Evolutionary conservation across 495 filamentous ascomycete genomes (phyloP).

Genomic region (Extremus antarcticus): DNA sequence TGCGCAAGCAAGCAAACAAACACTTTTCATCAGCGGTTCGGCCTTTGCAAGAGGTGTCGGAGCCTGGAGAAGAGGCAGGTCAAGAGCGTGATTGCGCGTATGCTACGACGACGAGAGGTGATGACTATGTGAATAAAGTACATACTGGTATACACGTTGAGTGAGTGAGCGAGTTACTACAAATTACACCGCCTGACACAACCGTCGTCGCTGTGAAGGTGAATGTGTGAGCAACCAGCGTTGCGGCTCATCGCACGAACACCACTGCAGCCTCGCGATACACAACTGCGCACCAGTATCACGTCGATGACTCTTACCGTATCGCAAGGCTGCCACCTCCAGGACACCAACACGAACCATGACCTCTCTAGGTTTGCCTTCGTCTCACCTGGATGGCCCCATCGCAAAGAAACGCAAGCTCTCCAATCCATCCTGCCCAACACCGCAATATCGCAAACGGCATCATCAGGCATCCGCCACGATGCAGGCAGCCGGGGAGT

Average conservation of each 20-base stretch:
- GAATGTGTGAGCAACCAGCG: too few species aligned
- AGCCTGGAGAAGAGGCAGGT: slow-evolving; percentile 8
- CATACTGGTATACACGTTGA: too few species aligned
- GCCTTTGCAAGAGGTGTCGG: slow-evolving; percentile 1
- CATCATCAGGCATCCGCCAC: neutral
- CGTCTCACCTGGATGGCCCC: neutral
- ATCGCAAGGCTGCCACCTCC: neutral
- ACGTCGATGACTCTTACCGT: too few species aligned
- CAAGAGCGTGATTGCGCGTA: too few species aligned
- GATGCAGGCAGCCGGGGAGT: neutral
- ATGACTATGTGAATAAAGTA: too few species aligned
- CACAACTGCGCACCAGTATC: too few species aligned
- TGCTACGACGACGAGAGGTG: too few species aligned
- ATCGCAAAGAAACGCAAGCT: neutral
- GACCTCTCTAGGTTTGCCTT: neutral
- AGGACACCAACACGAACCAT: neutral
- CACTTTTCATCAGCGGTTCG: neutral
- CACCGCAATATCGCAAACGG: neutral
- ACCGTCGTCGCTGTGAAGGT: too few species aligned
- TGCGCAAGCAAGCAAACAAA: neutral
- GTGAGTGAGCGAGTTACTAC: too few species aligned
- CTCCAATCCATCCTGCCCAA: neutral
- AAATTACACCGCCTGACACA: too few species aligned
- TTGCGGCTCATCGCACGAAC: too few species aligned
- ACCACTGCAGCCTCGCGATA: too few species aligned